These are phyloP conservation scores for Lentinula lateritia DNA, from an alignment of 768 basidiomycete genomes.

Conservation along the genomic window DNA sequence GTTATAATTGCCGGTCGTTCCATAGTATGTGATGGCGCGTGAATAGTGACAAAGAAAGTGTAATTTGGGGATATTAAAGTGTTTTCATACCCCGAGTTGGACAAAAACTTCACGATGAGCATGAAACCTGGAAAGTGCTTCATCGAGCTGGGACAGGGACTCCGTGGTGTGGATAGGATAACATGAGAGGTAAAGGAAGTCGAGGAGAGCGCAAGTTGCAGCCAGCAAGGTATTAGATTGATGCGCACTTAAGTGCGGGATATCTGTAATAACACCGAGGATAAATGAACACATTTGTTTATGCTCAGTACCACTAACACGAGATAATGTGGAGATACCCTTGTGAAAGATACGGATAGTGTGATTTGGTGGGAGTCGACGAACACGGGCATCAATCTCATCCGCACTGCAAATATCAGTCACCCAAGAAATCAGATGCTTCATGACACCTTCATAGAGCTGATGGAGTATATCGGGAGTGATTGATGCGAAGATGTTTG, in stretches of 20 bases:
- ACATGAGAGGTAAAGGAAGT: constrained; percentile 7
- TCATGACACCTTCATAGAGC: constrained; percentile 3
- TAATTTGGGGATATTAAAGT: constrained; percentile 21
- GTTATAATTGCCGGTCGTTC: too few relatives aligned
- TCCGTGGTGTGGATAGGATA: constrained; percentile 18
- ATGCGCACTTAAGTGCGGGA: constrained; percentile 2
- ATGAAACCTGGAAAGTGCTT: constrained; percentile 19
- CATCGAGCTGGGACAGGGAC: too few relatives aligned
- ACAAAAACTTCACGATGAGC: constrained; percentile 9
- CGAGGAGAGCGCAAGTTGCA: too few relatives aligned
- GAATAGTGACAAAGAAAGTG: too few relatives aligned
- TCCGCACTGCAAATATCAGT: constrained; percentile 8
- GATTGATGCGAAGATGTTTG: constrained; percentile 15
- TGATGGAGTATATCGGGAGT: constrained; percentile 21
- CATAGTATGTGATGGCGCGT: too few relatives aligned
- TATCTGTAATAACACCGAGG: constrained; percentile 16
- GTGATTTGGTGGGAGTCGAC: constrained; percentile 22
- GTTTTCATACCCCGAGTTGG: constrained; percentile 13
- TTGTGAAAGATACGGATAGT: constrained; percentile 14
- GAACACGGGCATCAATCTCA: constrained; percentile 23
- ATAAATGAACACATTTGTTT: constrained; percentile 19
- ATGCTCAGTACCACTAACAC: too few relatives aligned
- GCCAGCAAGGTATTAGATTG: constrained; percentile 4
- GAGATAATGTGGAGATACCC: constrained; percentile 10
- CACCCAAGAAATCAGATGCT: constrained; percentile 20